Conservation (phyloP, 1,284 basidiomycete species). For the Coniophora puteana region DNA sequence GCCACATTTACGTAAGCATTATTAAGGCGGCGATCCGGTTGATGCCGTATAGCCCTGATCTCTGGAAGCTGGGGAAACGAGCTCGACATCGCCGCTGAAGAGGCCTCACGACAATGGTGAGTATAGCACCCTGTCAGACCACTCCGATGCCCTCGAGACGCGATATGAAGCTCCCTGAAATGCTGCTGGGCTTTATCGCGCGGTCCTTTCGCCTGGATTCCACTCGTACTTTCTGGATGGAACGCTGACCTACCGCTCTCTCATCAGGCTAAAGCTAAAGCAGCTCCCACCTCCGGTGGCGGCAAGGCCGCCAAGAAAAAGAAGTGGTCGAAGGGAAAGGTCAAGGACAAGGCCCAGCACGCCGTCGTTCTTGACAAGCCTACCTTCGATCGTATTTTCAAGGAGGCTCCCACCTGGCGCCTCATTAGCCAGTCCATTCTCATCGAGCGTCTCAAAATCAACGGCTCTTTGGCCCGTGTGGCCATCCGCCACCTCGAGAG, state of each 20-base stretch:
- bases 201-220: conserved; percentile 13
- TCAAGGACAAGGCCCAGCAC: conserved; percentile 98
- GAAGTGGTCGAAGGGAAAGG: conserved; percentile 99
- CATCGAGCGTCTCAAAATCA: conserved; percentile 97
- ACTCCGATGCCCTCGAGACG: conserved; percentile 14
- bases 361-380: conserved; percentile 91
- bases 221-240: conserved; percentile 8
- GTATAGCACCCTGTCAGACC: conserved; percentile 17
- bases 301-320: conserved; percentile 95
- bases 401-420: conserved; percentile 99
- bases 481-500: conserved; percentile 94
- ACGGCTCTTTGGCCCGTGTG: conserved; percentile 91
- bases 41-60: not conserved
- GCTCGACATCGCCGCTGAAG: not conserved
- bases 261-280: conserved; percentile 65
- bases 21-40: not conserved
- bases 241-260: conserved; percentile 5
- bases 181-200: conserved; percentile 12
- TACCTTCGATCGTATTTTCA: conserved; percentile 93
- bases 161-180: conserved; percentile 2
- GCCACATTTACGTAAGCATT: not conserved
- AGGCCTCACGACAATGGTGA: not conserved
- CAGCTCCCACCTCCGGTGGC: conserved; percentile 62
- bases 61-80: not conserved
- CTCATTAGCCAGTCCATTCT: conserved; percentile 98